Percentiles rank a stretch among this genome's conserved stretches.
Evolutionary conservation across 768 basidiomycete species (phyloP).

Genomic region (Infundibulicybe gibba): DNA sequence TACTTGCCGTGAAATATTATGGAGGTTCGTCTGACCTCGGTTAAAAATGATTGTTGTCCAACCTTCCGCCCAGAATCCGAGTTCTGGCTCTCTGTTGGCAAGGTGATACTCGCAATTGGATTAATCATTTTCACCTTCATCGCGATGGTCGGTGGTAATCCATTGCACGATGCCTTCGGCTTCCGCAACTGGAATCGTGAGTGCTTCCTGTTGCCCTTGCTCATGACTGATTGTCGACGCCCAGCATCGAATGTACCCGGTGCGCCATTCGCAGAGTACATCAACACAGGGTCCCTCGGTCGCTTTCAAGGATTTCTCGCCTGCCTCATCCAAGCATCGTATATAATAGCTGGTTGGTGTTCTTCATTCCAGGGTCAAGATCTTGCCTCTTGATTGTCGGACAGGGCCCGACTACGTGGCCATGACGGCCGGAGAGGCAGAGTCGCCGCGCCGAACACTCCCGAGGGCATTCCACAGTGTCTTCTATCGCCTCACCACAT

Average conservation of each 20-base stretch:
- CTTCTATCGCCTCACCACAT: conserved; percentile 73
- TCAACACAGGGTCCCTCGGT: conserved; percentile 48
- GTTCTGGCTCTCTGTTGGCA: conserved; percentile 52
- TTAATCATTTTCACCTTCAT: conserved; percentile 52
- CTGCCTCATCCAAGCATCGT: conserved; percentile 58
- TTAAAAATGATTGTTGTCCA: not conserved
- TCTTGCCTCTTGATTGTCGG: not conserved
- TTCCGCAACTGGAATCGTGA: conserved; percentile 51
- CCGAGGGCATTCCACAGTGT: conserved; percentile 72
- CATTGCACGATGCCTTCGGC: conserved; percentile 48
- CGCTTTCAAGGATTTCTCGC: conserved; percentile 62
- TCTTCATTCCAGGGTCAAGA: not conserved
- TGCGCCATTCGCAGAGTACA: conserved; percentile 56
- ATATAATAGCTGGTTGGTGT: conserved; percentile 52
- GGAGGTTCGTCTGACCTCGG: conserved; percentile 28
- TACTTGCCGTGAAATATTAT: conserved; percentile 47
- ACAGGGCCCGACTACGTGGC: conserved; percentile 48
- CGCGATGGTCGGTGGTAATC: conserved; percentile 61
- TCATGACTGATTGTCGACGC: not conserved
- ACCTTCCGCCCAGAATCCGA: conserved; percentile 37
- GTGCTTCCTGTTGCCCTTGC: conserved; percentile 7
- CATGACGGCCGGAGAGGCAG: conserved; percentile 70
- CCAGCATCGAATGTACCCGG: conserved; percentile 40
- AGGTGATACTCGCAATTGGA: conserved; percentile 43
- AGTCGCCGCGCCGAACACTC: conserved; percentile 66